Percentiles rank a stretch among this genome's conserved stretches.
Evolutionary conservation across 768 basidiomycete genomes (phyloP).

Genomic region (Hericium coralloides): DNA sequence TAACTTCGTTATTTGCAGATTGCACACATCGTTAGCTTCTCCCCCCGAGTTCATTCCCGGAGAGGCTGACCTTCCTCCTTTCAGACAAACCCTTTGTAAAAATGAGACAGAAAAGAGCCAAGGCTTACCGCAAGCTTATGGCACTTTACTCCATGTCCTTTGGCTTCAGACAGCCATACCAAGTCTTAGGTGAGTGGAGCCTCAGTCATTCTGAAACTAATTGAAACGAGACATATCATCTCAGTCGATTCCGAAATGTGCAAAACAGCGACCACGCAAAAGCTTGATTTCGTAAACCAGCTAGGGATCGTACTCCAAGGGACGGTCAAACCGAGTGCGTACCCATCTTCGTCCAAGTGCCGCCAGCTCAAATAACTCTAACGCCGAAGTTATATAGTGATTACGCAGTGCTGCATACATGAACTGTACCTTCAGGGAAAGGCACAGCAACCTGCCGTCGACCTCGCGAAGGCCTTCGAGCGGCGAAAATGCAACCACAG

Average conservation of each 20-base stretch:
- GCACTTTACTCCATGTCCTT: conserved; percentile 78
- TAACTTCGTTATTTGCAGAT: too few relatives aligned
- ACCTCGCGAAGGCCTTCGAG: conserved; percentile 91
- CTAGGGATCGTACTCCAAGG: conserved; percentile 76
- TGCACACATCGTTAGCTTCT: too few relatives aligned
- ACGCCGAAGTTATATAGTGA: conserved; percentile 68
- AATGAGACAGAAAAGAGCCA: conserved; percentile 96
- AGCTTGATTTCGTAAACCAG: conserved; percentile 72
- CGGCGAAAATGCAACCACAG: conserved; percentile 91
- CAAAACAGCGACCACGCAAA: conserved; percentile 53
- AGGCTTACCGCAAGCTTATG: conserved; percentile 94
- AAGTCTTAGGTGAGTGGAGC: conserved; percentile 61
- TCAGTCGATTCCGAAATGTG: conserved; percentile 85
- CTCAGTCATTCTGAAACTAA: too few relatives aligned
- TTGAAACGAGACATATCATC: background rate
- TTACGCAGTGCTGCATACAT: conserved; percentile 96
- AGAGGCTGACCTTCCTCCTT: background rate
- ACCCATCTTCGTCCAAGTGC: background rate
- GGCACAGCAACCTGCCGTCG: conserved; percentile 62
- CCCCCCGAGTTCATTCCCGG: too few relatives aligned
- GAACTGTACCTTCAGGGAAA: conserved; percentile 84
- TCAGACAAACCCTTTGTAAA: conserved; percentile 1
- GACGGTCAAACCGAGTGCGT: conserved; percentile 84
- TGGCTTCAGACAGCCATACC: conserved; percentile 90
- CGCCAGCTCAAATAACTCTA: background rate